Evolutionary conservation across 208 protist genomes (phyloP), one percentile per base, ranked within the genome.

Genomic region (Acanthamoeba culbertsoni): DNA sequence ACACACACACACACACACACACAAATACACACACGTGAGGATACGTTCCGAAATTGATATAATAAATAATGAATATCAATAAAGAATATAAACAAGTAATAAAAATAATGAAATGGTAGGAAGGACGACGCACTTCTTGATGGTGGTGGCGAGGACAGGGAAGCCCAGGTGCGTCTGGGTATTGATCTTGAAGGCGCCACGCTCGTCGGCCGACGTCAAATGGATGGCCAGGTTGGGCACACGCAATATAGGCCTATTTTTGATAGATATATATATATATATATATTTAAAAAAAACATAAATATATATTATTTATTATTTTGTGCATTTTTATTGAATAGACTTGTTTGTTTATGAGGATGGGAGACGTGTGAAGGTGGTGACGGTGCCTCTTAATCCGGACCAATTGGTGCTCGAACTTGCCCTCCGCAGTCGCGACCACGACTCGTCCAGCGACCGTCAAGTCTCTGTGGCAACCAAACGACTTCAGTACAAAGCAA

Each of bases 181-280:
- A 96, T 99, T 99, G n/a, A 97, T 96, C 23, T 98, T 95, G 96
- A 99, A 99, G 2, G 93, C 96, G 18, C 96, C 73, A 33, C 93
- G 84, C n/a, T 94, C 94, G 14, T 94, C 90, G 20, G 96, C 94
- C n/a, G 98, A 96, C 28, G 98, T 96, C 65, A 99, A 96, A 94
- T 99, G 99, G 94, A 99, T 99, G 26, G 98, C 98, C 2, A 99
- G 95, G 51, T 96, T 98, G 20, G 99, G 98, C 91, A 99, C 98
- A 26, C 98, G 96, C 90, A 99, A 82, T 90, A 99, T 98, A 0
- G 98, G 98, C 84, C 98, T 98, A 28, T 93, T 3, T 7, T 4
- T 0, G 18, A 42, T 5, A 89, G 18, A 48, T 6, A 35, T 33
- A 7, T 7, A 31, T 20, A 33, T 18, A 42, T 7, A 7, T 23